Conservation (phyloP, 225 moss, liverwort and hornwort species). For the Rhytidiadelphus loreus region DNA sequence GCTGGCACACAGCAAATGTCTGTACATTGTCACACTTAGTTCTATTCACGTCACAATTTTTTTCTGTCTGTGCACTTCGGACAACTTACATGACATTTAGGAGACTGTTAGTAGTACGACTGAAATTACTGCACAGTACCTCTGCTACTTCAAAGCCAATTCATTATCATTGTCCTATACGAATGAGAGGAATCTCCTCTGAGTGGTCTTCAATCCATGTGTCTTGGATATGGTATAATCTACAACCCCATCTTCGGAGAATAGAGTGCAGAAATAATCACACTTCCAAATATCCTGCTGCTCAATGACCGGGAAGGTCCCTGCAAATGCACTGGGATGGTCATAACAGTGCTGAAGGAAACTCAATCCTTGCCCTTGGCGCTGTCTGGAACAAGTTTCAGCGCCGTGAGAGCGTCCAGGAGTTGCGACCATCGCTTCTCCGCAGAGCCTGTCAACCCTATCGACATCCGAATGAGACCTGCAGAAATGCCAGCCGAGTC, state of each 20-base stretch:
- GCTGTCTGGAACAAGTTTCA: constrained; percentile 28
- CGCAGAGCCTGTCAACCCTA: constrained; percentile 48
- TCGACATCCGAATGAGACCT: constrained; percentile 51
- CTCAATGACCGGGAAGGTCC: not conserved
- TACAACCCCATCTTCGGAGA: not conserved
- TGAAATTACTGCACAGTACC: not conserved
- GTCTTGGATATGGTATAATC: not conserved
- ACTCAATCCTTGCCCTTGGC: constrained; percentile 1
- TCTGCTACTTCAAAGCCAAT: not conserved
- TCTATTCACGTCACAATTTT: not conserved
- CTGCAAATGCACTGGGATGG: not conserved
- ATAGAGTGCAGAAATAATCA: not conserved
- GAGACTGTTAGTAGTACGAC: not conserved
- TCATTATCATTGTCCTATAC: not conserved
- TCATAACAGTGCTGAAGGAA: not conserved
- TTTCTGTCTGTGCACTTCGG: not conserved
- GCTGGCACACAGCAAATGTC: not conserved
- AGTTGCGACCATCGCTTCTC: constrained; percentile 60
- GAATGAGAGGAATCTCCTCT: not conserved
- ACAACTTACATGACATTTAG: not conserved
- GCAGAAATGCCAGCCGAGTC: constrained; percentile 43
- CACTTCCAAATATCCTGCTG: not conserved
- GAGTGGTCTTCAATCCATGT: not conserved
- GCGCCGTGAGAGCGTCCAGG: constrained; percentile 26
- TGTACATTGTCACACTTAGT: not conserved